Conservation (phyloP, 2,329 filamentous ascomycete genomes). For the Colletotrichum sp. region DNA sequence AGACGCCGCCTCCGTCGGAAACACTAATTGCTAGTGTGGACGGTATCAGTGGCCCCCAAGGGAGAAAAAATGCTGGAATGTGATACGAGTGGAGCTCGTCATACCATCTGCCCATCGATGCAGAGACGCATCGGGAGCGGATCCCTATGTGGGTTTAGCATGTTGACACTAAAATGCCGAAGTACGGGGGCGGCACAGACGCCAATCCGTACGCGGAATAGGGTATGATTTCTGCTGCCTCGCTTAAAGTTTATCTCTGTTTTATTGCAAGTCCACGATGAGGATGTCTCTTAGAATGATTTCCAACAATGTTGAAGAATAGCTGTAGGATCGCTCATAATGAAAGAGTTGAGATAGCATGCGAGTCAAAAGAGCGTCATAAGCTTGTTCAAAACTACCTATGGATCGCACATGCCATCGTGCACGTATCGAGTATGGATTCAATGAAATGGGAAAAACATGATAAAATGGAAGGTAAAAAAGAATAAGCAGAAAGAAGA, state of each 20-base stretch:
- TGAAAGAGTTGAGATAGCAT: no score
- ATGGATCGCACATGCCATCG: no score
- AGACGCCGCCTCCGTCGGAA: not conserved
- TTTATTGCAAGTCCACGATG: not conserved
- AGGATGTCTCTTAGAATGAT: no score
- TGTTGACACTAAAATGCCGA: not conserved
- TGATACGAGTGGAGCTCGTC: not conserved
- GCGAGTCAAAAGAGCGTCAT: no score
- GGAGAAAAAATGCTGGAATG: not conserved
- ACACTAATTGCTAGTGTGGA: not conserved
- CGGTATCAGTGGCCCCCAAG: not conserved
- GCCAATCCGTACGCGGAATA: not conserved
- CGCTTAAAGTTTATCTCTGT: not conserved
- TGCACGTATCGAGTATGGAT: no score
- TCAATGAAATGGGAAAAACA: no score
- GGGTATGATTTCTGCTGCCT: not conserved
- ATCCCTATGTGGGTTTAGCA: not conserved
- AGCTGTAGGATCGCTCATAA: no score
- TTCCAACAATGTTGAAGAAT: no score
- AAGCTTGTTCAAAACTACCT: no score
- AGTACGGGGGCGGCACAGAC: not conserved
- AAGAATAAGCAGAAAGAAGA: no score
- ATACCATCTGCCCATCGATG: not conserved
- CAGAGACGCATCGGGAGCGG: not conserved
- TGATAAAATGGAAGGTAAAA: no score